Conservation (phyloP, 2,329 filamentous ascomycete species). For the Colletotrichum destructivum region DNA sequence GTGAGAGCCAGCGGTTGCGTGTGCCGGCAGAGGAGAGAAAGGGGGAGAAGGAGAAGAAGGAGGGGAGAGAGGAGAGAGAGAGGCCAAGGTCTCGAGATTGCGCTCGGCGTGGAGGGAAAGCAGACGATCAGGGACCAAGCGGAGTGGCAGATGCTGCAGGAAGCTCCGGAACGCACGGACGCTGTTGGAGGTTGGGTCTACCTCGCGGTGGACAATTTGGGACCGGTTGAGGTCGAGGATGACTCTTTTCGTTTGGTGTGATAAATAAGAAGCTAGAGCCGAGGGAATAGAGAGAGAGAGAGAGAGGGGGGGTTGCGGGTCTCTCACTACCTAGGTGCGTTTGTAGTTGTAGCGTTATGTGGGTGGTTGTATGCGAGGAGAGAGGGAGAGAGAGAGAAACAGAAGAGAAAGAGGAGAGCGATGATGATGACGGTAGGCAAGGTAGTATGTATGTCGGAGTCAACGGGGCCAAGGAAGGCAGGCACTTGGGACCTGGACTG, state of each 20-base stretch:
- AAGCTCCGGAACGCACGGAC: conserved; percentile 43
- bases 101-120: conserved; percentile 28
- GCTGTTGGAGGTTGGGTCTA: conserved; percentile 18
- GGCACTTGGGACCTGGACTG: background rate
- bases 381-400: background rate
- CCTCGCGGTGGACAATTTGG: conserved; percentile 19
- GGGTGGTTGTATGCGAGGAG: background rate
- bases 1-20: background rate
- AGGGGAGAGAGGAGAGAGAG: background rate
- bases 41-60: background rate
- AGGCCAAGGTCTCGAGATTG: conserved; percentile 15
- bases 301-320: background rate
- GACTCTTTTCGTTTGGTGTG: background rate
- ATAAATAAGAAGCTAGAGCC: background rate
- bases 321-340: background rate
- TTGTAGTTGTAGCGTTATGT: background rate
- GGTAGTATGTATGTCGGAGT: background rate
- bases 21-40: background rate
- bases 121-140: conserved; percentile 37
- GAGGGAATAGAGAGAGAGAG: background rate
- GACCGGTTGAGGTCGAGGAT: background rate
- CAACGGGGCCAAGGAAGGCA: background rate
- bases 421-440: conserved; percentile 1
- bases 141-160: conserved; percentile 36
- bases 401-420: background rate